Evolutionary conservation across 176 grass and related monocot species (phyloP).

Genomic region (Rhynchospora breviuscula): DNA sequence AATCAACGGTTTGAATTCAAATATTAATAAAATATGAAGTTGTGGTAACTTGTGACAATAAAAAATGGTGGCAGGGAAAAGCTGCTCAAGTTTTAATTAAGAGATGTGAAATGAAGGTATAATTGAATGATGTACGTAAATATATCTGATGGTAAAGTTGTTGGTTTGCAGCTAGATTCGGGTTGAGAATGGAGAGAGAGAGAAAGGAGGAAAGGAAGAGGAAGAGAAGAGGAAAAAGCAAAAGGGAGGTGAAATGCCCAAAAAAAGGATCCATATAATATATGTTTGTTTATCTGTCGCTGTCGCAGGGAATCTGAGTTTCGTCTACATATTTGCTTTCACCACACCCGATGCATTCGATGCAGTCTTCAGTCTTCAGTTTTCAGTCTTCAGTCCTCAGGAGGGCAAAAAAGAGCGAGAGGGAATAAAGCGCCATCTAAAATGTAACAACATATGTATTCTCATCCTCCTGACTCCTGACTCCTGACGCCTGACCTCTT

Average conservation of each 20-base stretch:
- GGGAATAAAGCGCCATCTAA: slow-evolving; percentile 59
- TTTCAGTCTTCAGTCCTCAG: background rate
- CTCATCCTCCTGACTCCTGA: no score
- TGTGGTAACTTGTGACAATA: no score
- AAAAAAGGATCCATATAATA: background rate
- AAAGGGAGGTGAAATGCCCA: background rate
- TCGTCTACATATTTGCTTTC: slow-evolving; percentile 46
- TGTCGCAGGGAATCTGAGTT: slow-evolving; percentile 79
- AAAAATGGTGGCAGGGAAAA: no score
- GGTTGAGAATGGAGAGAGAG: background rate
- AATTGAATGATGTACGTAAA: background rate
- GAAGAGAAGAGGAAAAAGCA: background rate
- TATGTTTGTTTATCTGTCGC: slow-evolving; percentile 34
- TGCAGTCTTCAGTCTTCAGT: background rate
- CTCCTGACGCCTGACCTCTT: no score
- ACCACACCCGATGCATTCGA: slow-evolving; percentile 45
- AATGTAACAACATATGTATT: background rate
- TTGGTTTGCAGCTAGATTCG: background rate
- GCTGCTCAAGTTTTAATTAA: no score
- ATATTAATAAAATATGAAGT: no score
- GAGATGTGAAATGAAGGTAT: background rate
- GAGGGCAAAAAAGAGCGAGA: slow-evolving; percentile 1
- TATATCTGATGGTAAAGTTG: background rate
- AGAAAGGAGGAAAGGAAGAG: background rate
- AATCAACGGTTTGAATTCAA: no score